phyloP scores from a whole-genome alignment of 805 yeast genomes.

The Jamesozyma jinghongensis region DNA sequence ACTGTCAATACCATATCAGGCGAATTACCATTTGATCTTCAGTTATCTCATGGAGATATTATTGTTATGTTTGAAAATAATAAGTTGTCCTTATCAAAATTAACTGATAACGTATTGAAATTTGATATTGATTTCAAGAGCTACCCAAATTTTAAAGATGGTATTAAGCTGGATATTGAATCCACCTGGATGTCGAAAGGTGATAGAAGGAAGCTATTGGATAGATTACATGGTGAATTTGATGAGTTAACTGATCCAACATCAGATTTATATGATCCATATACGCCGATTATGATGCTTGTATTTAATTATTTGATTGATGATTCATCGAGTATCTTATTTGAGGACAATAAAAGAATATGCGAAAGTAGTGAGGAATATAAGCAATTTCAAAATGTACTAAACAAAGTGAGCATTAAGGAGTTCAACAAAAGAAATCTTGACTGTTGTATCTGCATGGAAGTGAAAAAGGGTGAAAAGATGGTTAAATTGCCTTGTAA shows the following conservation, averaged over 20 bases:
- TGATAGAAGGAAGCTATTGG: slow-evolving; percentile 10
- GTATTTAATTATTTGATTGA: slow-evolving; percentile 35
- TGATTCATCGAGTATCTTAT: slow-evolving; percentile 14
- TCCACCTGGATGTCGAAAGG: slow-evolving; percentile 28
- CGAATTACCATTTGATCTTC: slow-evolving; percentile 11
- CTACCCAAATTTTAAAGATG: slow-evolving; percentile 16
- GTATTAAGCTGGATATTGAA: slow-evolving; percentile 16
- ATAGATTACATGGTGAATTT: slow-evolving; percentile 29
- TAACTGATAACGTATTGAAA: slow-evolving; percentile 9
- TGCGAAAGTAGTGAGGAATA: slow-evolving; percentile 13
- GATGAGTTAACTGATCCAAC: slow-evolving; percentile 16
- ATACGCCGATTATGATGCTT: slow-evolving; percentile 32
- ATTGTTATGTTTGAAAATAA: slow-evolving; percentile 7
- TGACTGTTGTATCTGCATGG: slow-evolving; percentile 50
- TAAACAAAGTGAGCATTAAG: slow-evolving; percentile 15
- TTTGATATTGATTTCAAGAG: slow-evolving; percentile 9
- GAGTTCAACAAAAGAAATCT: slow-evolving; percentile 34
- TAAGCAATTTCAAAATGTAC: slow-evolving; percentile 14
- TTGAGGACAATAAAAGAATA: slow-evolving; percentile 5
- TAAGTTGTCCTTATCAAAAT: slow-evolving; percentile 5
- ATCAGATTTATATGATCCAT: slow-evolving; percentile 14
- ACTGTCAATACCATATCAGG: slow-evolving; percentile 8
- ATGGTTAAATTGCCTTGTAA: slow-evolving; percentile 35
- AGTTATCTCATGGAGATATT: slow-evolving; percentile 8
- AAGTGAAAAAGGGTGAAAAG: slow-evolving; percentile 36